A percentile compares a stretch with the other conserved stretches of the same genome.
Conservation (phyloP, 2,329 filamentous ascomycete genomes). For the Biscogniauxia sp. region DNA sequence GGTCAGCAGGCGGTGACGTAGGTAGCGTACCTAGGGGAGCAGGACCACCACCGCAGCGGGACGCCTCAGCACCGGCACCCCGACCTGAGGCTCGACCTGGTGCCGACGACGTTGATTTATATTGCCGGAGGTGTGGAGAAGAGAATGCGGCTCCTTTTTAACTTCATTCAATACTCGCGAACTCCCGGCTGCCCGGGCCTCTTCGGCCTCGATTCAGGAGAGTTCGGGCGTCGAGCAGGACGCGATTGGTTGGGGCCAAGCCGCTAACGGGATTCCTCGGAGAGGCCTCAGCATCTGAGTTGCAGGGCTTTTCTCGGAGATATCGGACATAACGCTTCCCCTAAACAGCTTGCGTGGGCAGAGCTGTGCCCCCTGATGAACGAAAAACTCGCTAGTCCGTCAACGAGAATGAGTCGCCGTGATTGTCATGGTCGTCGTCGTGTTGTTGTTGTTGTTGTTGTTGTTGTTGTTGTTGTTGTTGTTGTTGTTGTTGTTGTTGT, state of each 20-base stretch:
- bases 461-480: too few relatives aligned
- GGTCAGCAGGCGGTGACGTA: not conserved
- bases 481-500: too few relatives aligned
- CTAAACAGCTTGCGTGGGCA: not conserved
- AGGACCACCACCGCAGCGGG: not conserved
- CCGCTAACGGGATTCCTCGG: constrained; percentile 33
- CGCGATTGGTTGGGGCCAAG: constrained; percentile 26
- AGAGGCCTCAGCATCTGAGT: constrained; percentile 10
- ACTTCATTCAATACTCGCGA: constrained; percentile 29
- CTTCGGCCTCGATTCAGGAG: constrained; percentile 14
- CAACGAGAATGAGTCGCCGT: not conserved
- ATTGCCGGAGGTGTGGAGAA: constrained; percentile 29
- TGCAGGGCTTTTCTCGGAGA: not conserved
- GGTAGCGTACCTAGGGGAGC: not conserved
- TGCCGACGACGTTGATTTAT: constrained; percentile 24
- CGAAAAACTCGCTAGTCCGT: not conserved
- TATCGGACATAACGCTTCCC: not conserved
- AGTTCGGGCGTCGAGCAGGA: constrained; percentile 14
- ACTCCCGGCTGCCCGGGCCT: constrained; percentile 27
- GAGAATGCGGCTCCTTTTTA: constrained; percentile 29
- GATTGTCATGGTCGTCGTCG: not conserved
- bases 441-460: too few relatives aligned
- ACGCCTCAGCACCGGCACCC: not conserved
- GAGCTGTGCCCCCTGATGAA: not conserved
- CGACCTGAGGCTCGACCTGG: constrained; percentile 14